phyloP scores from a whole-genome alignment of 768 basidiomycete genomes.

The Mycena sanguinolenta region DNA sequence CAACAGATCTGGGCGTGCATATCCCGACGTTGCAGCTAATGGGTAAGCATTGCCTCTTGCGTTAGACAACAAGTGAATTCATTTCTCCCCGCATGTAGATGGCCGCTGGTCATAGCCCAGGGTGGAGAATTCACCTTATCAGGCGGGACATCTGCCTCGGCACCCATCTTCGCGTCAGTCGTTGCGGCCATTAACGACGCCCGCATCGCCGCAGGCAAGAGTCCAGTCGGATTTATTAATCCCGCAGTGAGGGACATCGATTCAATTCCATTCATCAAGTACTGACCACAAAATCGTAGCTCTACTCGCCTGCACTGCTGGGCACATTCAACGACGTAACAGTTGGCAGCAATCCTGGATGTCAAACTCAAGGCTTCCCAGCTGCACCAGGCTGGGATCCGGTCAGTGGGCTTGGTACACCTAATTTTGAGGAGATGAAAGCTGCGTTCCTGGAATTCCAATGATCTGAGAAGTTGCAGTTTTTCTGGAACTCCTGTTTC shows the following conservation, averaged over 20 bases:
- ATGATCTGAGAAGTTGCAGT: no score
- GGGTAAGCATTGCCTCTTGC: not conserved
- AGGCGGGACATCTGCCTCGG: conserved; percentile 60
- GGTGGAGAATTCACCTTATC: not conserved
- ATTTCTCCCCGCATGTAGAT: no score
- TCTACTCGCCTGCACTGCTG: not conserved
- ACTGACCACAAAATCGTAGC: not conserved
- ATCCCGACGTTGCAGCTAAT: not conserved
- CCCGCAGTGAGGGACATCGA: conserved; percentile 37
- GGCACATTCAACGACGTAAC: no score
- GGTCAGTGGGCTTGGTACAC: no score
- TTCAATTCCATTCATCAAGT: not conserved
- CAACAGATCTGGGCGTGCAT: not conserved
- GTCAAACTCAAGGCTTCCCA: no score
- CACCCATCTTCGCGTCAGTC: conserved; percentile 63
- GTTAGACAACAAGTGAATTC: not conserved
- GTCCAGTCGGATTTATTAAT: conserved; percentile 64
- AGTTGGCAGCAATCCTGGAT: no score
- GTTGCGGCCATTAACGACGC: conserved; percentile 66
- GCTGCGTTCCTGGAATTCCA: no score
- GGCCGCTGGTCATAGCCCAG: not conserved
- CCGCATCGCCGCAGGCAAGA: conserved; percentile 56
- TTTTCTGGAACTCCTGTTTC: no score
- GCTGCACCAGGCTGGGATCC: no score
- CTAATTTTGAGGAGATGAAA: no score